A percentile compares a stretch with the other conserved stretches of the same genome.
These are phyloP conservation scores for Penicillium sp. DNA, from an alignment of 2,329 filamentous ascomycete genomes.

Conservation along the genomic window DNA sequence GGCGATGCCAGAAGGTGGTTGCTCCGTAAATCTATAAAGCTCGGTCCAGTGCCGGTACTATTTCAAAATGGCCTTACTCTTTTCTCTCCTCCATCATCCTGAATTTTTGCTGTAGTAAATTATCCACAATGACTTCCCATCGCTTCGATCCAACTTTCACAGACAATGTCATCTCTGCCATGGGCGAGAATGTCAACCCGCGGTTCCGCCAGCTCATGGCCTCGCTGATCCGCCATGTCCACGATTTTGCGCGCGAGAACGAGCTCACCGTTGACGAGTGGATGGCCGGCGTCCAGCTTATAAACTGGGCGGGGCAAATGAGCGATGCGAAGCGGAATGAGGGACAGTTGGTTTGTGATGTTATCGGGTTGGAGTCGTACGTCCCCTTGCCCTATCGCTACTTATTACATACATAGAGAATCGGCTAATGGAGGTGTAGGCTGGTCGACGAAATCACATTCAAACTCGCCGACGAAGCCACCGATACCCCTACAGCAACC, in stretches of 20 bases:
- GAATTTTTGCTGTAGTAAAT: neutral
- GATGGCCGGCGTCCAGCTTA: conserved; percentile 60
- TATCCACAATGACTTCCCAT: conserved; percentile 29
- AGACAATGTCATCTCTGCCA: conserved; percentile 59
- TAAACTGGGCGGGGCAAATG: conserved; percentile 69
- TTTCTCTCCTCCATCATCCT: neutral
- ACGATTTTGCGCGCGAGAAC: conserved; percentile 64
- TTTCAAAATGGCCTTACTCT: neutral
- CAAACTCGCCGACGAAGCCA: conserved; percentile 60
- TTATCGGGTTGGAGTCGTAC: conserved; percentile 63
- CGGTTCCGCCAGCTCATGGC: conserved; percentile 67
- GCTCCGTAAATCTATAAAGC: conserved; percentile 7
- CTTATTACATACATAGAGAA: neutral
- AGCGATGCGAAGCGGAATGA: conserved; percentile 67
- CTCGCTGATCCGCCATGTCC: conserved; percentile 59
- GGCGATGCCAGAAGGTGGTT: neutral
- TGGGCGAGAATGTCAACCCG: conserved; percentile 65
- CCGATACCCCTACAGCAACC: conserved; percentile 68
- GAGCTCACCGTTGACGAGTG: conserved; percentile 64
- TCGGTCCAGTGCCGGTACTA: neutral
- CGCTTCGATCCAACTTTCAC: conserved; percentile 60
- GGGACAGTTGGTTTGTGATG: conserved; percentile 63
- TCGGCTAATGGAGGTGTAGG: conserved; percentile 28
- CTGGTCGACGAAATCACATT: conserved; percentile 83
- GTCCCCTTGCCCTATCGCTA: conserved; percentile 22